Evolutionary conservation across 208 protist species (phyloP).

Genomic region (Borovskyia barvae): DNA sequence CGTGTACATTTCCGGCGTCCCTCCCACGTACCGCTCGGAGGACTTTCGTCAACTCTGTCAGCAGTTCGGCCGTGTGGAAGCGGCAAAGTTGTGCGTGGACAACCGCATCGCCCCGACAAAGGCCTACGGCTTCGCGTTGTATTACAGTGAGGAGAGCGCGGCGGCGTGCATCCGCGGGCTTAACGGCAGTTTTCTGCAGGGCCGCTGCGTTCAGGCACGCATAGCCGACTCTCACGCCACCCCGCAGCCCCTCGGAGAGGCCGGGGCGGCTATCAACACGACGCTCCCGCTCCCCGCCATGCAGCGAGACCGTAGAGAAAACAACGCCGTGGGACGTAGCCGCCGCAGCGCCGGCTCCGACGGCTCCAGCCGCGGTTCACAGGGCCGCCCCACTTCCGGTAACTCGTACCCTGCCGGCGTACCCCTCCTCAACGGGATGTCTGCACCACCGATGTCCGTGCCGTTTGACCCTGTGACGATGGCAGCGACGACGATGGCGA

Average conservation of each 20-base stretch:
- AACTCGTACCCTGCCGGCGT: too few species aligned
- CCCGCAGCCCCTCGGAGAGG: constrained; percentile 39
- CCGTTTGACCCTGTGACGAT: neutral
- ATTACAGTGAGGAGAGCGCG: constrained; percentile 55
- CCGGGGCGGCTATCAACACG: constrained; percentile 14
- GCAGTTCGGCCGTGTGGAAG: constrained; percentile 61
- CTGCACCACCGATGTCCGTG: neutral
- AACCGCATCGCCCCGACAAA: constrained; percentile 49
- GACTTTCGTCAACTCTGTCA: constrained; percentile 65
- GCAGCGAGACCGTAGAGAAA: constrained; percentile 6
- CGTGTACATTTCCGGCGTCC: constrained; percentile 73
- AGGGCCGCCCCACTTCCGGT: neutral
- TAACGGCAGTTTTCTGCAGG: constrained; percentile 38
- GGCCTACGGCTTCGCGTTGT: constrained; percentile 72
- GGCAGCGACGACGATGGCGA: neutral
- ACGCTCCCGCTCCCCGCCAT: constrained; percentile 6
- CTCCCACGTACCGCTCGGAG: constrained; percentile 34
- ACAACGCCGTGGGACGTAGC: neutral
- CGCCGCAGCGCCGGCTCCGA: constrained; percentile 1
- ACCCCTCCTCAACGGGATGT: neutral
- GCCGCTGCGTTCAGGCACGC: constrained; percentile 54
- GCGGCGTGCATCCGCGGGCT: constrained; percentile 48
- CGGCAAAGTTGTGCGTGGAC: constrained; percentile 65
- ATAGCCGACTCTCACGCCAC: constrained; percentile 58
- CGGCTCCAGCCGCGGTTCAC: constrained; percentile 1